Conservation (phyloP, 129 eudicot genomes). For the Helianthus annuus region HanXRQr2.0-SUNRISE NC_035440.2:31694679-31695178, state of each 20-base stretch:
- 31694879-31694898: neutral
- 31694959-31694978: slow-evolving; percentile 96
- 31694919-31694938: neutral
- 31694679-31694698: too few relatives aligned
- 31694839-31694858: neutral
- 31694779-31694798: neutral
- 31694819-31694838: neutral
- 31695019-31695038: slow-evolving; percentile 91
- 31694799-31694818: neutral
- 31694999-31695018: slow-evolving; percentile 97
- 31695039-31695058: slow-evolving; percentile 94
- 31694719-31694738: too few relatives aligned
- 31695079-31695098: slow-evolving; percentile 86
- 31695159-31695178: slow-evolving; percentile 97
- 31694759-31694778: neutral
- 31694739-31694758: too few relatives aligned
- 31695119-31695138: slow-evolving; percentile 85
- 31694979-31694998: slow-evolving; percentile 99
- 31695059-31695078: slow-evolving; percentile 93
- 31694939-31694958: slow-evolving; percentile 47
- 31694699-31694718: too few relatives aligned
- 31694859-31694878: neutral
- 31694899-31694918: neutral
- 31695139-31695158: slow-evolving; percentile 90
- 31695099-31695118: slow-evolving; percentile 74